Conservation (phyloP, 164 flowering plant genomes). For the Kingdonia uniflora region DNA sequence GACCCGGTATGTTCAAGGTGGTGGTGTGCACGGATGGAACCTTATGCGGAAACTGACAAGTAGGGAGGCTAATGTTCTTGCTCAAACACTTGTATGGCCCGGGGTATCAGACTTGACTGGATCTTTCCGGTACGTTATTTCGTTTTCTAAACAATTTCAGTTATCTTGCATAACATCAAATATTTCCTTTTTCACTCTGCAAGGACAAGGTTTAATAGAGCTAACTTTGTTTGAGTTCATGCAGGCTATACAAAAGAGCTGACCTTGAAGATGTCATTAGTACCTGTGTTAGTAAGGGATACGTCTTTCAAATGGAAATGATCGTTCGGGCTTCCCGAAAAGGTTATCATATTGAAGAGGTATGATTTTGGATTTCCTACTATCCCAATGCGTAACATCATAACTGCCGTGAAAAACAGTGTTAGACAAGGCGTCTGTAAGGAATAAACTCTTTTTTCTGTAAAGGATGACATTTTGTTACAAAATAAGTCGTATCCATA, state of each 20-base stretch:
- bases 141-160: background rate
- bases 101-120: constrained; percentile 99
- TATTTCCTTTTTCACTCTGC: too few relatives aligned
- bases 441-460: too few relatives aligned
- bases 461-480: too few relatives aligned
- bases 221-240: constrained; percentile 4
- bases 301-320: constrained; percentile 99
- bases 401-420: too few relatives aligned
- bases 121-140: constrained; percentile 61
- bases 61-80: constrained; percentile 97
- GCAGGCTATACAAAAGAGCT: constrained; percentile 71
- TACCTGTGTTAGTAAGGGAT: constrained; percentile 89
- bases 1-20: constrained; percentile 89
- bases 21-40: constrained; percentile 99
- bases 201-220: too few relatives aligned
- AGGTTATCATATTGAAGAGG: constrained; percentile 95
- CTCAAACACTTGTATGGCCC: constrained; percentile 94
- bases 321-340: constrained; percentile 92
- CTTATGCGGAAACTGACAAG: constrained; percentile 97
- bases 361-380: constrained; percentile 12
- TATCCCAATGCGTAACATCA: too few relatives aligned
- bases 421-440: too few relatives aligned
- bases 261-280: constrained; percentile 84
- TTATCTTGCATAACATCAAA: too few relatives aligned
- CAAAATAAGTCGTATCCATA: too few relatives aligned